phyloP scores from a whole-genome alignment of 1,284 basidiomycete species.

The Ustilago shanxiensis region DNA sequence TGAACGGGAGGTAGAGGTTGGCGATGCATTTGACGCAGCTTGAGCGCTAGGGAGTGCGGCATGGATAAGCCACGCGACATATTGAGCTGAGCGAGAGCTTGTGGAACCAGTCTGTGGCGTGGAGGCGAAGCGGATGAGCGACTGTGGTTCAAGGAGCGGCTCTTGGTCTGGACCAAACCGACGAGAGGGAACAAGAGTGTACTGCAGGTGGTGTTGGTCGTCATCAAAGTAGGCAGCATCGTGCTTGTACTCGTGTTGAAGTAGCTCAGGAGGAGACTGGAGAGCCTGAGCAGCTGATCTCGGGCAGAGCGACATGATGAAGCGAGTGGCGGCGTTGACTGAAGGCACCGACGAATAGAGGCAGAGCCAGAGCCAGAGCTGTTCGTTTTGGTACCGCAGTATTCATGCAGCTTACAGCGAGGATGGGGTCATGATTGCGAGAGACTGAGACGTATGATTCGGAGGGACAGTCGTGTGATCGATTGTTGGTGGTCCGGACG shows the following conservation, averaged over 20 bases:
- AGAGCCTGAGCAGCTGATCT: slow-evolving; percentile 26
- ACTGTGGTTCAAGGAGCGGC: slow-evolving; percentile 15
- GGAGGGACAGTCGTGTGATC: too few species aligned
- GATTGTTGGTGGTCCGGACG: neutral
- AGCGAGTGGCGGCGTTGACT: neutral
- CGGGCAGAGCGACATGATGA: slow-evolving; percentile 29
- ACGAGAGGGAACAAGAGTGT: slow-evolving; percentile 10
- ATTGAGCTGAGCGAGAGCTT: slow-evolving; percentile 5
- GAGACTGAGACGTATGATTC: too few species aligned
- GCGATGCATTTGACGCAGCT: neutral
- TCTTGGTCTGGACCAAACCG: slow-evolving; percentile 17
- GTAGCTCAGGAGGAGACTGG: slow-evolving; percentile 11
- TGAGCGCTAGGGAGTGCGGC: neutral
- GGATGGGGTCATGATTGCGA: too few species aligned
- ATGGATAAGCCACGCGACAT: neutral
- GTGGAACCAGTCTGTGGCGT: neutral
- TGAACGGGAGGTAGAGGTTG: neutral
- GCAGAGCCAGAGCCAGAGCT: neutral
- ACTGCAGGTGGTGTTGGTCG: slow-evolving; percentile 10
- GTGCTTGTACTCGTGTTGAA: slow-evolving; percentile 25
- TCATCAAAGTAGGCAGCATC: slow-evolving; percentile 23
- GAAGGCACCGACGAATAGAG: too few species aligned
- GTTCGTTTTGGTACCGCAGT: too few species aligned
- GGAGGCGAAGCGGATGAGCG: neutral
- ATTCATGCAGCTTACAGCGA: too few species aligned